A percentile compares a stretch with the other conserved stretches of the same genome.
These are phyloP conservation scores for Cylindrodendrum hubeiense DNA, from an alignment of 2,329 filamentous ascomycete species.

Conservation along the genomic window DNA sequence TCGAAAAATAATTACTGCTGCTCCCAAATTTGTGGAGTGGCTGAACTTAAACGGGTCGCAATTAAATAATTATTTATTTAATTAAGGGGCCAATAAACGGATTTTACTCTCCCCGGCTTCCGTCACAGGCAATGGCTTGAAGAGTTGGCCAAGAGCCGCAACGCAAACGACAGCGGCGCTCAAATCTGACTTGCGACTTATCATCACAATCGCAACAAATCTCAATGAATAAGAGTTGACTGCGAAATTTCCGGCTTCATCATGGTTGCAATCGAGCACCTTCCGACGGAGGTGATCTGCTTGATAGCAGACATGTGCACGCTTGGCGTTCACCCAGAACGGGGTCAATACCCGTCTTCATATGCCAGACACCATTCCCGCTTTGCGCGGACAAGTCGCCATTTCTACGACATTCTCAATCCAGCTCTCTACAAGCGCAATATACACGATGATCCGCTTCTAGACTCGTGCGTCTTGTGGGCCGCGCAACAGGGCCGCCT, in stretches of 20 bases:
- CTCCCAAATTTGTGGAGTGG: background rate
- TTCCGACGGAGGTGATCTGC: slow-evolving; percentile 13
- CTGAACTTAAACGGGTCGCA: background rate
- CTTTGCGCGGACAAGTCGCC: slow-evolving; percentile 21
- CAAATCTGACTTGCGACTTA: background rate
- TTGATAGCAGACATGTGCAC: slow-evolving; percentile 16
- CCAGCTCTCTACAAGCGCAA: slow-evolving; percentile 13
- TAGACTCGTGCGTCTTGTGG: slow-evolving; percentile 18
- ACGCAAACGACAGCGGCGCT: background rate
- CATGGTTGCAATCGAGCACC: slow-evolving; percentile 7
- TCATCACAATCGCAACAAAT: background rate
- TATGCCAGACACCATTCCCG: slow-evolving; percentile 11
- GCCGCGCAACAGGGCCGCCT: slow-evolving; percentile 20
- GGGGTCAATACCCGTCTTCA: slow-evolving; percentile 4
- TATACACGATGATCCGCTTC: background rate
- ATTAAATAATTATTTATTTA: background rate
- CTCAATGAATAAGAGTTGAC: background rate
- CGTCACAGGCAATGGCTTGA: background rate
- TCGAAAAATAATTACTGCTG: background rate
- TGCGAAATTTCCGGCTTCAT: background rate
- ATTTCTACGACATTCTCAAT: slow-evolving; percentile 23
- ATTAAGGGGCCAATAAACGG: background rate
- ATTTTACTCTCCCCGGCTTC: background rate
- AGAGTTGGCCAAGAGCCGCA: background rate
- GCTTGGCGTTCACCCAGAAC: background rate